Percentiles rank a stretch among this genome's conserved stretches.
Evolutionary conservation across 306 rosid species (phyloP).

Genomic region (Macrotyloma uniflorum): DNA sequence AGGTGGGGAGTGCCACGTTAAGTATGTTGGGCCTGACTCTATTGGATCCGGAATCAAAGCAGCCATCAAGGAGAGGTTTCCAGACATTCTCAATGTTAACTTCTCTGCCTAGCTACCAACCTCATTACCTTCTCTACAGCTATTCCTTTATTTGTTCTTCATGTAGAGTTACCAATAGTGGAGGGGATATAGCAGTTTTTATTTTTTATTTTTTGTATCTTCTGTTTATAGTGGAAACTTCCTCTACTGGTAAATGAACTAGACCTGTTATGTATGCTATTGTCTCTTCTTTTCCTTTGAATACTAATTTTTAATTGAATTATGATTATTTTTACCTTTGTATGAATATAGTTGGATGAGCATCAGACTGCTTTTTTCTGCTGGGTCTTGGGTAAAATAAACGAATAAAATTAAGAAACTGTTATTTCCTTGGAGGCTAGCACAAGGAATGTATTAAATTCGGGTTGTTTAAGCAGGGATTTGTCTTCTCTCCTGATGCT

Average conservation of each 20-base stretch:
- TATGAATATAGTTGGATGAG: too few relatives aligned
- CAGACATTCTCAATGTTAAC: conserved; percentile 74
- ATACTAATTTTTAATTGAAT: neutral
- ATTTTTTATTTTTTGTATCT: neutral
- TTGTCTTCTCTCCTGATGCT: too few relatives aligned
- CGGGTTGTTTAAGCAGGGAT: too few relatives aligned
- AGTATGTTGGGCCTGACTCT: conserved; percentile 81
- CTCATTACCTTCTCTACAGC: neutral
- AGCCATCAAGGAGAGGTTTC: conserved; percentile 88
- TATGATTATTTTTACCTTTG: too few relatives aligned
- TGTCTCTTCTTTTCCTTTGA: neutral
- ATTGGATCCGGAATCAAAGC: conserved; percentile 93
- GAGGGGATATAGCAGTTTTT: neutral
- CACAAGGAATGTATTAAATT: too few relatives aligned
- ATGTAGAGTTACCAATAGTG: neutral
- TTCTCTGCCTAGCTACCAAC: conserved; percentile 47
- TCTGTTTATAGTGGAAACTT: neutral
- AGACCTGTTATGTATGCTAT: neutral
- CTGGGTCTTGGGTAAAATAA: neutral
- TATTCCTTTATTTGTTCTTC: neutral
- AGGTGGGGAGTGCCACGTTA: conserved; percentile 67
- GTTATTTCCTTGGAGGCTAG: neutral
- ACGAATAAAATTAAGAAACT: neutral
- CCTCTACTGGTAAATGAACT: neutral
- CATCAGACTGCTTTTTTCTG: neutral